Evolutionary conservation across 495 filamentous ascomycete species (phyloP), one percentile per base, ranked within the genome.

Genomic region (Neurospora sp.): DNA sequence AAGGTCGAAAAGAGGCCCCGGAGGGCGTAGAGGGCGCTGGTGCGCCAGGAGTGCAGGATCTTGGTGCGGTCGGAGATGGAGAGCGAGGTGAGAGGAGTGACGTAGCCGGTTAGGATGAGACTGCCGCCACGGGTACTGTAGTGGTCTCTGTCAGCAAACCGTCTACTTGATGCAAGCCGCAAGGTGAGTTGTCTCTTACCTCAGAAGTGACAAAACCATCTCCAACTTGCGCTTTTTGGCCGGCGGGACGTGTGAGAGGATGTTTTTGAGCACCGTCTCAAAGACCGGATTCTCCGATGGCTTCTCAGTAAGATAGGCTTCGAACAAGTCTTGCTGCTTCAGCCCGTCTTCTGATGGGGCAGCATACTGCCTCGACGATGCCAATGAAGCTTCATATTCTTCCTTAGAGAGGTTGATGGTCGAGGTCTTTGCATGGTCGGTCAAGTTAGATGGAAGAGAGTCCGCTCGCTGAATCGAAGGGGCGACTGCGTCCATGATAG

Each of bases 91-190:
- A 94, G 79, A 0, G 88, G 87, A 0, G 85, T 90, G 40, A 84
- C 82, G 27, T 88, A 89, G 35, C 91, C 91, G 0, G 92, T 94
- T 23, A 90, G 79, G 16, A 92, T 79, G 18, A 93, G 78, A 39
- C 89, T 93, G 10, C 92, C 92, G 0, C 89, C 81, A 20, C 86
- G 86, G 39, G 91, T 92, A 74, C 92, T 94, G 78, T 69, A 8
- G 9, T 69, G 48, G n/a, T 37, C 20, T 54, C n/a, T 23, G 70
- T 80, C 39, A 77, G 76, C 40, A 39, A 72, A 71, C 71, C 1
- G 72, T 16, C 38, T 31, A 10, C 20, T 10, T 54, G 20, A 54
- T 54, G 46, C 9, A 23, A 54, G 35, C 35, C 35, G 35, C 35
- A 35, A 35, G 35, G 4, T 3, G 62, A 71, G 41, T 69, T 69